Percentiles rank a stretch among this genome's conserved stretches.
Conservation (phyloP, 441 rosid genomes). For the Adansonia grandidieri region DNA sequence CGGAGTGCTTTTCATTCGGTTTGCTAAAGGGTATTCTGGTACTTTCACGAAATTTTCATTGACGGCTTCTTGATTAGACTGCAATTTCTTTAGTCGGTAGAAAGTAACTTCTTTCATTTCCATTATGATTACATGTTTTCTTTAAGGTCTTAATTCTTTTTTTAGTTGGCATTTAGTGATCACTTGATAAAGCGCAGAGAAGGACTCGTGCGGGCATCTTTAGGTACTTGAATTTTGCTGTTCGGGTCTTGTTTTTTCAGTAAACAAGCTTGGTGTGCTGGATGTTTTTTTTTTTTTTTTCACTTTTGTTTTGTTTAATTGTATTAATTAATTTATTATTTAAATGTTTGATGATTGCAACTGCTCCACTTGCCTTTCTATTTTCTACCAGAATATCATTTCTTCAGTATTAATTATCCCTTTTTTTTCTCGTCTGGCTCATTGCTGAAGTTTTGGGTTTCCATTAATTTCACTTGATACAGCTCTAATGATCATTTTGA, state of each 20-base stretch:
- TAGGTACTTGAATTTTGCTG: slow-evolving; percentile 43
- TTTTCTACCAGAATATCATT: slow-evolving; percentile 36
- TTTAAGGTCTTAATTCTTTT: slow-evolving; percentile 22
- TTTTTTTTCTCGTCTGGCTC: slow-evolving; percentile 34
- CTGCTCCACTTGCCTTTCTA: slow-evolving; percentile 60
- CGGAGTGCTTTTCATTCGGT: not conserved
- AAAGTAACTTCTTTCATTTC: slow-evolving; percentile 35
- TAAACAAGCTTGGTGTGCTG: slow-evolving; percentile 46
- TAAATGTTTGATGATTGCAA: slow-evolving; percentile 53
- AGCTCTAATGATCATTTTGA: slow-evolving; percentile 34
- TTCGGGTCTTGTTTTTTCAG: slow-evolving; percentile 52
- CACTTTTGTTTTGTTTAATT: slow-evolving; percentile 37
- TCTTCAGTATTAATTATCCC: slow-evolving; percentile 17
- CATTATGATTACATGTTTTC: slow-evolving; percentile 31
- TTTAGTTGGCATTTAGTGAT: slow-evolving; percentile 59
- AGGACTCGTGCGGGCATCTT: slow-evolving; percentile 54
- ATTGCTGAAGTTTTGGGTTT: slow-evolving; percentile 32
- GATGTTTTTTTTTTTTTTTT: slow-evolving; percentile 38
- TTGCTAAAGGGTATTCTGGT: slow-evolving; percentile 36
- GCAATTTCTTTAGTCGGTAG: slow-evolving; percentile 32
- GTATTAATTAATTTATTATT: slow-evolving; percentile 29
- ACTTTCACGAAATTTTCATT: slow-evolving; percentile 18
- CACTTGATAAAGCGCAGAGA: slow-evolving; percentile 45
- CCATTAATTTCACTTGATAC: slow-evolving; percentile 38
- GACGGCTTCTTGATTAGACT: slow-evolving; percentile 35